A percentile compares a stretch with the other conserved stretches of the same genome.
Conservation (phyloP, 306 rosid genomes). For the Pterocarpus santalinus region DNA sequence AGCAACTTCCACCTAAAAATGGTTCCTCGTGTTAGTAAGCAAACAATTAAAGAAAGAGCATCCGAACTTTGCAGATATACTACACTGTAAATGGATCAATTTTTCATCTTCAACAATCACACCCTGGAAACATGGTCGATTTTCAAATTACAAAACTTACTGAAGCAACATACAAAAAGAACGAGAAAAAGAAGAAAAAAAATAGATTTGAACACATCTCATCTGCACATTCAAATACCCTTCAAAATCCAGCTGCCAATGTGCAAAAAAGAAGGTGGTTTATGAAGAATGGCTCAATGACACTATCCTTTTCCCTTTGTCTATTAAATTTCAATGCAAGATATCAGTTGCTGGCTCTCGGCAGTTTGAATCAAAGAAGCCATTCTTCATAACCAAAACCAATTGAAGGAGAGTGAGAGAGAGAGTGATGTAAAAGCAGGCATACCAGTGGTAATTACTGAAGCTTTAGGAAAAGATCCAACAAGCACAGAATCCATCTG, state of each 20-base stretch:
- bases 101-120: neutral
- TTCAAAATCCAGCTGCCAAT: neutral
- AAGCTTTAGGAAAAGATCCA: slow-evolving; percentile 41
- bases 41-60: neutral
- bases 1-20: slow-evolving; percentile 53
- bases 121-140: neutral
- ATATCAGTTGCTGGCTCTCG: neutral
- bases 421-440: neutral
- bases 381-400: neutral
- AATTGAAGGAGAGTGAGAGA: neutral
- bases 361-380: neutral
- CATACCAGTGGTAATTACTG: slow-evolving; percentile 38
- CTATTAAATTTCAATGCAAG: neutral
- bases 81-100: neutral
- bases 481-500: slow-evolving; percentile 46
- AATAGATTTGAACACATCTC: neutral
- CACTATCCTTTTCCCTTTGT: neutral
- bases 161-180: neutral
- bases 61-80: neutral
- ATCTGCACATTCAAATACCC: neutral
- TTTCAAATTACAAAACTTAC: too few species aligned
- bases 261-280: neutral
- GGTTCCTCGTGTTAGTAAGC: slow-evolving; percentile 6
- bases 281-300: neutral
- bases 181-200: neutral